phyloP scores from a whole-genome alignment of 805 yeast genomes.

The Metschnikowia corniflorae region DNA sequence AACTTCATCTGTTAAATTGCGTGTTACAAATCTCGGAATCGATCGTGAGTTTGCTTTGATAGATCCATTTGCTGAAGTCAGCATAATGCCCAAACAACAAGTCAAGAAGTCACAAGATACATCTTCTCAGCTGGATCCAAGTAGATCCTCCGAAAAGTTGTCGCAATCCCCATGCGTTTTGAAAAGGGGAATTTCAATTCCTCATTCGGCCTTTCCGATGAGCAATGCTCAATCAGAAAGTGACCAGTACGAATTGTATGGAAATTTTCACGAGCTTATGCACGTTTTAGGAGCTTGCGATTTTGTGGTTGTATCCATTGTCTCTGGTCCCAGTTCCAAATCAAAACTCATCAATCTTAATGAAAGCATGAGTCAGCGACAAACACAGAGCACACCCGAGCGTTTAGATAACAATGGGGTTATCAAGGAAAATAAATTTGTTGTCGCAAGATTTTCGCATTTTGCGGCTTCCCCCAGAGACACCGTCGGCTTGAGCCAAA shows the following conservation, averaged over 20 bases:
- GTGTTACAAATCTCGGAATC: conserved; percentile 42
- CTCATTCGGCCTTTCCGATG: conserved; percentile 40
- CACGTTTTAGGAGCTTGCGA: conserved; percentile 34
- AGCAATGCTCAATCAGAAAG: conserved; percentile 9
- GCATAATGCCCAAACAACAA: conserved; percentile 63
- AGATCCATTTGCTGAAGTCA: conserved; percentile 62
- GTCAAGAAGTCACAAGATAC: conserved; percentile 21
- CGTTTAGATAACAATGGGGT: conserved; percentile 7
- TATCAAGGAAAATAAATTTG: conserved; percentile 34
- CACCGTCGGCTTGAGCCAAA: conserved; percentile 50
- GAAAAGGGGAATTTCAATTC: conserved; percentile 53
- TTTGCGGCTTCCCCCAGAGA: conserved; percentile 29
- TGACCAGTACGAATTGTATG: conserved; percentile 42
- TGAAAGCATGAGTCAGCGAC: conserved; percentile 1
- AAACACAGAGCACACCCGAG: conserved; percentile 8
- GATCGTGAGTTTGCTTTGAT: conserved; percentile 47
- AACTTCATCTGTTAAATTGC: conserved; percentile 58
- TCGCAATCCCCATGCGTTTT: conserved; percentile 39
- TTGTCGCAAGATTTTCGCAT: conserved; percentile 52
- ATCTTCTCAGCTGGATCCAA: conserved; percentile 13
- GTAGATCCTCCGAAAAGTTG: conserved; percentile 19
- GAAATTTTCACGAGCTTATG: conserved; percentile 37
- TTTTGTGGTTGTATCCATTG: conserved; percentile 48
- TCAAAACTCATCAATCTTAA: conserved; percentile 9
- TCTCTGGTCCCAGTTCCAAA: conserved; percentile 48